phyloP scores from a whole-genome alignment of 225 moss, liverwort and hornwort genomes.

The Polytrichum commune region DNA sequence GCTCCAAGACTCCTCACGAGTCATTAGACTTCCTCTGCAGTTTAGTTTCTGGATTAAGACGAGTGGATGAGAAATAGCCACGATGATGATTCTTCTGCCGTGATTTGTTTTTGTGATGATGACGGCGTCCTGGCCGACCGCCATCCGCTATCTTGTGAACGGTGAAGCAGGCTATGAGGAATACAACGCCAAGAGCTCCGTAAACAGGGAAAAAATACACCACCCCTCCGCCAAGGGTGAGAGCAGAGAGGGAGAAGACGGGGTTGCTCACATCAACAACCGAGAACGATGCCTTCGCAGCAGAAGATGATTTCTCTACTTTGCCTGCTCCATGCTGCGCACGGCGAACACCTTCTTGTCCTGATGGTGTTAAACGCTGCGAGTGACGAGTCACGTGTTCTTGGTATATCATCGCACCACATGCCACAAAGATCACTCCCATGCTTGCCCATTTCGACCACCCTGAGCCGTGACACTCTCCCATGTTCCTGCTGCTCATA shows the following conservation, averaged over 20 bases:
- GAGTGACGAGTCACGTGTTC: slow-evolving; percentile 23
- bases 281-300: no score
- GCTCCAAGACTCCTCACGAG: no score
- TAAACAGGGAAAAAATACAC: not conserved
- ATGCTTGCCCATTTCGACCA: slow-evolving; percentile 59
- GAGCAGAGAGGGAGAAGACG: not conserved
- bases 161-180: slow-evolving; percentile 3
- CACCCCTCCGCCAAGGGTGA: slow-evolving; percentile 1
- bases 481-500: not conserved
- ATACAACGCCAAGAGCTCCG: not conserved
- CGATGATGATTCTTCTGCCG: no score
- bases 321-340: no score
- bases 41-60: no score
- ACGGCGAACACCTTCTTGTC: not conserved
- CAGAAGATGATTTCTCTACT: no score
- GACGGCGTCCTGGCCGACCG: no score
- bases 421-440: slow-evolving; percentile 47
- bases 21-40: no score
- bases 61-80: no score
- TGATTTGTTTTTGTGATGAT: no score
- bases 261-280: not conserved
- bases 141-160: no score
- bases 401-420: slow-evolving; percentile 54
- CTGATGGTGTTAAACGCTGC: not conserved
- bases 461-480: slow-evolving; percentile 30